A percentile compares a stretch with the other conserved stretches of the same genome.
These are phyloP conservation scores for Aspergillus calidoustus DNA, from an alignment of 2,329 filamentous ascomycete species.

Conservation along the genomic window DNA sequence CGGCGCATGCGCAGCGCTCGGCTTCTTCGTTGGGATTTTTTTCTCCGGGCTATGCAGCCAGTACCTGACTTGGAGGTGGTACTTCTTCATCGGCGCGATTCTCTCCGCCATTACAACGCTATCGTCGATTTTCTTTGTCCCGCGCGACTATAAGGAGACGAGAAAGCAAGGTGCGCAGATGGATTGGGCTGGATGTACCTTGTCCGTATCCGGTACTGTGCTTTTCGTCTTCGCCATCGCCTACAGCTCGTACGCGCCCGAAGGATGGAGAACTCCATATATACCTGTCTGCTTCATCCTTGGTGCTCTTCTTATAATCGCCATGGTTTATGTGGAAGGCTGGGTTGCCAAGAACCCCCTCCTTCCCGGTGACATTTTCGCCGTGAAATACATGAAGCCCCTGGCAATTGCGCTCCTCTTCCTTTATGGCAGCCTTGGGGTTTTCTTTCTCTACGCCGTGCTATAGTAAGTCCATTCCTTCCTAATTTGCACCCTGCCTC, in stretches of 20 bases:
- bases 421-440: conserved; percentile 69
- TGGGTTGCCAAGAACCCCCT: conserved; percentile 71
- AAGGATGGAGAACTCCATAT: conserved; percentile 75
- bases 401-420: conserved; percentile 66
- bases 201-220: conserved; percentile 68
- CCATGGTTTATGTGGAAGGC: conserved; percentile 72
- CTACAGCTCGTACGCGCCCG: conserved; percentile 69
- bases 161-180: conserved; percentile 55
- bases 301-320: conserved; percentile 63
- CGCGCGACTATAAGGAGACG: conserved; percentile 44
- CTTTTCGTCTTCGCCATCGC: conserved; percentile 77
- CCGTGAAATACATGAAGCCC: conserved; percentile 69
- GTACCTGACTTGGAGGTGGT: conserved; percentile 66
- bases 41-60: conserved; percentile 63
- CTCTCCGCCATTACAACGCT: conserved; percentile 52
- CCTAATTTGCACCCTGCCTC: too few relatives aligned
- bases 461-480: conserved; percentile 59
- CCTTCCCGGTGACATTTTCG: conserved; percentile 71
- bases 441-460: conserved; percentile 72
- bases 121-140: conserved; percentile 55
- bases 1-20: conserved; percentile 56
- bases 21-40: conserved; percentile 63
- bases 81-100: conserved; percentile 69
- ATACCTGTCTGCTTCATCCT: conserved; percentile 68
- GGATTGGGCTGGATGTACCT: conserved; percentile 69